Base-by-base conservation (phyloP, 257 asterid genomes). In the Lantana camara region DNA sequence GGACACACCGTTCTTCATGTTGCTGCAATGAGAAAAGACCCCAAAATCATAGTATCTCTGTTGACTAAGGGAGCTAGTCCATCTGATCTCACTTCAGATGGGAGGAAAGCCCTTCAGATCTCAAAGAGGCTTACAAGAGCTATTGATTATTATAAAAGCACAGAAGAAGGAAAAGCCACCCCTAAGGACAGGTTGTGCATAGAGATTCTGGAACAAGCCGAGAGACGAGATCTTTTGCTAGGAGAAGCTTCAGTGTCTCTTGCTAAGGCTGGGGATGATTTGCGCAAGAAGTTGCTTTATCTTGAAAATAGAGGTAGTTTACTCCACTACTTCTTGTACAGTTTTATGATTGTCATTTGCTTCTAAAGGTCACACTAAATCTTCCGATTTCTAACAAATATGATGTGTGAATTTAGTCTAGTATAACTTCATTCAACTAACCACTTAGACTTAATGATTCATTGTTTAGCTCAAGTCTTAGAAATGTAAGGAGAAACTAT, bases 241-340 rank as follows among this genome's bases (percentile, higher is more conserved):
- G 97, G 97, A 60, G 97, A 93, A 77, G 98, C 98, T 79, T 85
- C 98, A 2, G 71, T 83, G 70, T 93, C 97, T 75, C 97, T 93
- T 63, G 97, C 98, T 77, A 78, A 85, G 76, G 98, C 98, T 56
- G 97, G 98, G 30, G 98, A 90, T 75, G 97, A 81, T 79, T 75
- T 89, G 74, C 95, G 97, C 22, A 75, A 63, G 54, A 87, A 83
- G 80, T 78, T 89, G 56, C 82, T 89, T 60, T 93, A 93, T 75
- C 98, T 93, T 72, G 98, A 93, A 74, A 85, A 85, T 60, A 89
- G 98, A 87, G 96, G 98, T 90, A 82, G 66, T 13, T 38, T 38
- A 44, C 57, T 67, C 45, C 14, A 22, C 41, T 15, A 16, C 24
- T n/a, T 60, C 22, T 38, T 65, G 42, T 44, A 35, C 40, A 42